Percentiles rank a stretch among this genome's conserved stretches.
phyloP scores from a whole-genome alignment of 169 alveolate species.

The Eimeria sp. region DNA sequence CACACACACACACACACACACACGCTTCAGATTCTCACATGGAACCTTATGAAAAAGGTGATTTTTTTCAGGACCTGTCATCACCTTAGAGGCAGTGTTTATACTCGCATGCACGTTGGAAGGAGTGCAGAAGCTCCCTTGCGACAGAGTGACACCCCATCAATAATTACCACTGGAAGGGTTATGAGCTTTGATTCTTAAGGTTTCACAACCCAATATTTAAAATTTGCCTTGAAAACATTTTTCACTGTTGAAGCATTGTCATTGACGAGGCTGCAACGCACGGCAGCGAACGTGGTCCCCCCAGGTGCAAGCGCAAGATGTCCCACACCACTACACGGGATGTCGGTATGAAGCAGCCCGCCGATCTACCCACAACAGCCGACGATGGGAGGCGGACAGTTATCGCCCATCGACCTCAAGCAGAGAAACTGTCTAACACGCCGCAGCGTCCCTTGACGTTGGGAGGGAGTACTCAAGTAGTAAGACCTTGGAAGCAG shows the following conservation, averaged over 20 bases:
- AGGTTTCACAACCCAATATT: too few relatives aligned
- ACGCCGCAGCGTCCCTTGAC: background rate
- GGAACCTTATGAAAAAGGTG: background rate
- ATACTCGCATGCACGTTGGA: background rate
- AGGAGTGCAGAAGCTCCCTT: background rate
- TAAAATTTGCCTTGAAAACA: too few relatives aligned
- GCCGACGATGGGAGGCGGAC: background rate
- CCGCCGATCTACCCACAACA: background rate
- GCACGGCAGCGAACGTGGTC: background rate
- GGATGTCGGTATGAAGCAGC: background rate
- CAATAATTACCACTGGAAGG: too few relatives aligned
- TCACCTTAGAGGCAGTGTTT: background rate
- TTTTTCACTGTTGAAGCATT: too few relatives aligned
- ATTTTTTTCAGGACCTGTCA: background rate
- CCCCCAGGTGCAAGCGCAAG: background rate
- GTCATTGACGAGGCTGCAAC: background rate
- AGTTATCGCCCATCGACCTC: background rate
- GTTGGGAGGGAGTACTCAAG: slow-evolving; percentile 8
- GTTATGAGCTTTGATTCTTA: too few relatives aligned
- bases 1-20: too few relatives aligned
- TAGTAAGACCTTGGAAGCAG: slow-evolving; percentile 52
- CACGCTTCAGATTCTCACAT: background rate
- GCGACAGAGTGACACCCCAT: too few relatives aligned
- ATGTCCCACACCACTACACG: background rate
- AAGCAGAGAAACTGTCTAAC: background rate